Evolutionary conservation across 345 rosid genomes (phyloP).

Genomic region (Salix brachista): DNA sequence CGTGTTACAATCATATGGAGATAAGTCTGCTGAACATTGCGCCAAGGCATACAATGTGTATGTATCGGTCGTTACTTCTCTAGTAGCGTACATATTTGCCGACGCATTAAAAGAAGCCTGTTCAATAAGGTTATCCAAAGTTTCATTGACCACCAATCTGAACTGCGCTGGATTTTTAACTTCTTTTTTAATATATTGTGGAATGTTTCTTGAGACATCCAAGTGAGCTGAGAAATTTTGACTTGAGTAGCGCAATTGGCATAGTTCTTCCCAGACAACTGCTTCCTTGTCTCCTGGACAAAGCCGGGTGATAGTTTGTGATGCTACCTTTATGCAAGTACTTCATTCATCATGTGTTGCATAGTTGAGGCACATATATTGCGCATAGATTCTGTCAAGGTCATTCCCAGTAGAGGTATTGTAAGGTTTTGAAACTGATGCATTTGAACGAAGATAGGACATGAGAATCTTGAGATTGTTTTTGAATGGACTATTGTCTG

Average conservation of each 20-base stretch:
- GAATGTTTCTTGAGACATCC: slow-evolving; percentile 21
- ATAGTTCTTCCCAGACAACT: slow-evolving; percentile 33
- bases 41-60: slow-evolving; percentile 28
- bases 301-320: slow-evolving; percentile 14
- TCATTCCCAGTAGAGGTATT: slow-evolving; percentile 17
- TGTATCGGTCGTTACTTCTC: not conserved
- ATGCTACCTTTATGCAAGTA: slow-evolving; percentile 19
- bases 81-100: slow-evolving; percentile 10
- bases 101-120: slow-evolving; percentile 14
- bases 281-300: slow-evolving; percentile 30
- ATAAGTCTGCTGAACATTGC: slow-evolving; percentile 36
- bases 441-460: slow-evolving; percentile 1
- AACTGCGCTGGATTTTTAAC: slow-evolving; percentile 22
- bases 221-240: slow-evolving; percentile 26
- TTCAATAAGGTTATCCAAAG: slow-evolving; percentile 20
- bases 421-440: slow-evolving; percentile 12
- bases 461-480: slow-evolving; percentile 8
- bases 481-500: not conserved
- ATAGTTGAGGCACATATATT: slow-evolving; percentile 36
- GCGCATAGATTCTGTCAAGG: slow-evolving; percentile 20
- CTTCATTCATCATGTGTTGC: slow-evolving; percentile 5
- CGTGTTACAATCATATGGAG: slow-evolving; percentile 21
- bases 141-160: slow-evolving; percentile 17
- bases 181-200: slow-evolving; percentile 8
- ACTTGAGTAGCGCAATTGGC: slow-evolving; percentile 34